Evolutionary conservation across 768 basidiomycete genomes (phyloP), one percentile per base, ranked within the genome.

Genomic region (Boletus coccyginus): DNA sequence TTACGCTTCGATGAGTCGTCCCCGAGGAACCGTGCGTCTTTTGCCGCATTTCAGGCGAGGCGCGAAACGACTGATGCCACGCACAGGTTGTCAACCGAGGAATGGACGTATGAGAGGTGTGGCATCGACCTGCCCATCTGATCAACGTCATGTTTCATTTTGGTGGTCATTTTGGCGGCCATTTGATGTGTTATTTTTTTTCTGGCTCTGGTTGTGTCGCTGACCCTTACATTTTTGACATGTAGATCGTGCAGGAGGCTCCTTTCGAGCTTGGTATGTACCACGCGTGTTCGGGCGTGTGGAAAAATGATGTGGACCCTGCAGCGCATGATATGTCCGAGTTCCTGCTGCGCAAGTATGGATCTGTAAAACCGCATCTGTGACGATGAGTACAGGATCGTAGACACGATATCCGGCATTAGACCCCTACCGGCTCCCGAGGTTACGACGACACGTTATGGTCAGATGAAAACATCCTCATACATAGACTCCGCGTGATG

Each of bases 111-210:
- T 42, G 61, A 61, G 29, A 64, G 46, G 69, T 73, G 43, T 71
- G 71, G 67, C 69, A 65, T 16, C 52, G 73, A 42, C 68, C 73
- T 41, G 50, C 35, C 24, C 63, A 74, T 41, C 49, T 73, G 27
- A 66, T 64, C 13, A 73, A 73, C 36, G 50, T 65, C n/a, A 46
- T 66, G 19, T 70, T 73, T 47, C 64, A 53, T 32, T 66, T 52
- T 49, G 50, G 64, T 8, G 21, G 21, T 21, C 21, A 21, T 21
- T 21, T 21, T 21, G 21, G 21, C 2, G 60, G 67, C 0, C 73
- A 74, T 62, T 21, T 73, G 43, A 71, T 73, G 50, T 16, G 68
- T 62, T 21, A 21, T 21, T 21, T 1, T 21, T n/a, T 43, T 13
- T 10, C 13, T 32, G 7, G 11, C 31, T 43, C 36, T 44, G 31